These are phyloP conservation scores for Cordyceps cateniannulata DNA, from an alignment of 2,329 filamentous ascomycete genomes.

Conservation along the genomic window DNA sequence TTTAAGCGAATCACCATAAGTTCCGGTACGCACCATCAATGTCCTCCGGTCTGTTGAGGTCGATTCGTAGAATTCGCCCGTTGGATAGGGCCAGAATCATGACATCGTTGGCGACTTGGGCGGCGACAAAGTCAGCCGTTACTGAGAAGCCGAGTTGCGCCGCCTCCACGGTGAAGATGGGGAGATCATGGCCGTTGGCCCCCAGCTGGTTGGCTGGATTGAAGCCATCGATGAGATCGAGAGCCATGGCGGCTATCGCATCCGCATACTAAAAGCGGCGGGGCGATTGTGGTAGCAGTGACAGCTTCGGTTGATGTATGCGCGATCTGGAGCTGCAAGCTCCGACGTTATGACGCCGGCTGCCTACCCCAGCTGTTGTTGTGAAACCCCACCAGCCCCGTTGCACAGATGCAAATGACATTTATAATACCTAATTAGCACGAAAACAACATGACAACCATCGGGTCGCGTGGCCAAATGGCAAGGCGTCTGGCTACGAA, in stretches of 20 bases:
- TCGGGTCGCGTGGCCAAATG: conserved; percentile 15
- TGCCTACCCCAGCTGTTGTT: background rate
- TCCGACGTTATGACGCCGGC: conserved; percentile 6
- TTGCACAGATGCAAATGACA: too few species aligned
- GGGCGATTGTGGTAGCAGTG: background rate
- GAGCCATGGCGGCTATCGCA: conserved; percentile 24
- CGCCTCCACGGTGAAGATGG: conserved; percentile 90
- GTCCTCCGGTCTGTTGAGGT: conserved; percentile 86
- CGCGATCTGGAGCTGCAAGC: background rate
- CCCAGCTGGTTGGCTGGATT: conserved; percentile 55
- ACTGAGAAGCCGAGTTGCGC: conserved; percentile 93
- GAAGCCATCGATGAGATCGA: conserved; percentile 55
- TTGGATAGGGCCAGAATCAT: conserved; percentile 87
- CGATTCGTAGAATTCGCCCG: conserved; percentile 86
- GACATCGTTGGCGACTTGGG: conserved; percentile 96
- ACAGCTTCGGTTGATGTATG: background rate
- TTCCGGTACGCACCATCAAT: conserved; percentile 65
- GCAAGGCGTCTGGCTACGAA: conserved; percentile 17
- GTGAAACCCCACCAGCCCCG: background rate
- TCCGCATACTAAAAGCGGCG: background rate
- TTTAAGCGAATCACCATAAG: background rate
- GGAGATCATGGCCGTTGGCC: conserved; percentile 57
- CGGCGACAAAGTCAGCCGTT: conserved; percentile 90
- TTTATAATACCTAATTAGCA: background rate
- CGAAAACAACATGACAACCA: background rate